Evolutionary conservation across 164 flowering plant genomes (phyloP).

Genomic region (Santalum album): DNA sequence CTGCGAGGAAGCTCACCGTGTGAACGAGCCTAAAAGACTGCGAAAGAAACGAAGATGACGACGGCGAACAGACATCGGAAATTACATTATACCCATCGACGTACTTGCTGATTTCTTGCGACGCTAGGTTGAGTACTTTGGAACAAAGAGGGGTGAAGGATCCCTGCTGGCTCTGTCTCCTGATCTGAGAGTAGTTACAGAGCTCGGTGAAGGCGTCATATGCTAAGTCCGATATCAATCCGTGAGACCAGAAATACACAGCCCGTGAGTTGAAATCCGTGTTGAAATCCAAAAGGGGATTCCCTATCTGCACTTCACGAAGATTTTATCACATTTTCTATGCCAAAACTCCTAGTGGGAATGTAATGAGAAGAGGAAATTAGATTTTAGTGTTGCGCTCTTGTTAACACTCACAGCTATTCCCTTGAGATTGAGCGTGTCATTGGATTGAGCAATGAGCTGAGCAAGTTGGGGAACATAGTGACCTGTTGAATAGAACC

Average conservation of each 20-base stretch:
- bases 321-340: neutral
- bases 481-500: slow-evolving; percentile 24
- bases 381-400: neutral
- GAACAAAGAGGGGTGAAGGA: neutral
- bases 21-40: slow-evolving; percentile 3
- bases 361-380: neutral
- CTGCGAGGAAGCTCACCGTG: too few relatives aligned
- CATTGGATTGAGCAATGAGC: slow-evolving; percentile 22
- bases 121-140: too few relatives aligned
- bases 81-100: neutral
- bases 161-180: neutral
- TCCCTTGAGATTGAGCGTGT: slow-evolving; percentile 25
- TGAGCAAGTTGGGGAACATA: slow-evolving; percentile 44
- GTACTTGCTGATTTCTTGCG: too few relatives aligned
- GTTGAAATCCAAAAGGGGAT: slow-evolving; percentile 34
- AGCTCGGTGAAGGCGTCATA: neutral
- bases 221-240: neutral
- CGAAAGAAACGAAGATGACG: neutral
- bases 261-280: slow-evolving; percentile 15
- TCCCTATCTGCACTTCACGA: slow-evolving; percentile 17
- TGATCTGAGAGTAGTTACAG: neutral
- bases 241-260: neutral
- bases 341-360: neutral
- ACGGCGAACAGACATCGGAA: neutral
- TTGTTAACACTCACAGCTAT: slow-evolving; percentile 30